Evolutionary conservation across 306 rosid genomes (phyloP).

Genomic region (Coriaria nepalensis): DNA sequence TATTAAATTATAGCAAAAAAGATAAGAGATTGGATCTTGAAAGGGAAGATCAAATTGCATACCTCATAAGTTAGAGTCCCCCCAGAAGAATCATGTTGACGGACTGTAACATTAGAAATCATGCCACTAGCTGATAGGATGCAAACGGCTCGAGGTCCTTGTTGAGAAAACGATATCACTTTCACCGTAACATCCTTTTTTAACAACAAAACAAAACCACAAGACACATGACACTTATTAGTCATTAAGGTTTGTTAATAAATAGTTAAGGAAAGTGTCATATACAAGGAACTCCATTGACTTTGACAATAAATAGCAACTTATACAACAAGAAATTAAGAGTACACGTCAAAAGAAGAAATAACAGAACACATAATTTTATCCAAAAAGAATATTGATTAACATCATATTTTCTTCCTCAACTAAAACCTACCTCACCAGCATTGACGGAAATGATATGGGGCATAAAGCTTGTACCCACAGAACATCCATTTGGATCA

Average conservation of each 20-base stretch:
- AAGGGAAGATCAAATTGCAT: slow-evolving; percentile 9
- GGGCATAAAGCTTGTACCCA: slow-evolving; percentile 64
- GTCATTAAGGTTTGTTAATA: neutral
- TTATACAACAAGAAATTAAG: too few species aligned
- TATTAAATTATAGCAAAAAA: neutral
- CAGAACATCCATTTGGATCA: slow-evolving; percentile 31
- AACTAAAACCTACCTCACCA: slow-evolving; percentile 62
- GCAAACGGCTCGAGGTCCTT: slow-evolving; percentile 79
- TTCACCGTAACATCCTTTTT: slow-evolving; percentile 62
- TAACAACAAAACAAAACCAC: slow-evolving; percentile 12
- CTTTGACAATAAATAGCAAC: too few species aligned
- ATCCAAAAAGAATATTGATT: neutral
- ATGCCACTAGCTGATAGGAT: slow-evolving; percentile 66
- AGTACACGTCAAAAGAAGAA: neutral
- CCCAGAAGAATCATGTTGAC: slow-evolving; percentile 70
- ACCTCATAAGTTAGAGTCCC: slow-evolving; percentile 74
- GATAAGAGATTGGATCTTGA: neutral
- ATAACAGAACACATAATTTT: neutral
- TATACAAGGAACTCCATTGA: too few species aligned
- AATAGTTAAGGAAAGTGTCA: neutral
- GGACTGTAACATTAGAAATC: slow-evolving; percentile 62
- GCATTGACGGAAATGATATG: slow-evolving; percentile 61
- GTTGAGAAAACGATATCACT: slow-evolving; percentile 59
- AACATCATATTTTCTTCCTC: neutral
- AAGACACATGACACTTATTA: slow-evolving; percentile 8